These are phyloP conservation scores for Pichia sp. DNA, from an alignment of 1,139 yeast genomes.

Conservation along the genomic window DNA sequence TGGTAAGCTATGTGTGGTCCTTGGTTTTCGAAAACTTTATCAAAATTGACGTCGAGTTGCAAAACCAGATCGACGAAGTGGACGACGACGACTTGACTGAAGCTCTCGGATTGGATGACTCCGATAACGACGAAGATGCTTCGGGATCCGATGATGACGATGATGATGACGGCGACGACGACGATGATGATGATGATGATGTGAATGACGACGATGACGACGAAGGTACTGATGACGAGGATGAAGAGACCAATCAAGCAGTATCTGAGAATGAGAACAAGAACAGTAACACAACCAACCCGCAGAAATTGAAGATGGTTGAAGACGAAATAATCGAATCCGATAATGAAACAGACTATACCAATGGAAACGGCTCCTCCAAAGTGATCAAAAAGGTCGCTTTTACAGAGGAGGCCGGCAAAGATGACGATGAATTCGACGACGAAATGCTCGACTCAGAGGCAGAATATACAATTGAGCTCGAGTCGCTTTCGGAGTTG, in stretches of 20 bases:
- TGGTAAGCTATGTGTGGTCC: constrained; percentile 74
- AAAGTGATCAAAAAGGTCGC: constrained; percentile 9
- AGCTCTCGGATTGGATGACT: constrained; percentile 48
- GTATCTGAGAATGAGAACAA: constrained; percentile 23
- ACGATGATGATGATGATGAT: constrained; percentile 32
- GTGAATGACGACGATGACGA: constrained; percentile 38
- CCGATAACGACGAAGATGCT: constrained; percentile 29
- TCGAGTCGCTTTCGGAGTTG: constrained; percentile 53
- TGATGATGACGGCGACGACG: constrained; percentile 32
- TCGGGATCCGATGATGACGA: constrained; percentile 19
- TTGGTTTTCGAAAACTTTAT: constrained; percentile 74
- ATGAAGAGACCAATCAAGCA: constrained; percentile 29
- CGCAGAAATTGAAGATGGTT: constrained; percentile 21
- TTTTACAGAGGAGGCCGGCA: constrained; percentile 26
- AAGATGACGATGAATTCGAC: constrained; percentile 34
- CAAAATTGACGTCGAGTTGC: constrained; percentile 89
- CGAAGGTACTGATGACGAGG: constrained; percentile 30
- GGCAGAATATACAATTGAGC: constrained; percentile 36
- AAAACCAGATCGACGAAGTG: constrained; percentile 78
- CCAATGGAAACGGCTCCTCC: not conserved
- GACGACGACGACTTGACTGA: constrained; percentile 71
- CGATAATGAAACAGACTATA: constrained; percentile 28
- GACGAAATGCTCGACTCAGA: constrained; percentile 28
- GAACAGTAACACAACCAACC: constrained; percentile 22
- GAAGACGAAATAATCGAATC: constrained; percentile 24